Conservation (phyloP, 2,329 filamentous ascomycete species). For the Aspergillus novoparasiticus region DNA sequence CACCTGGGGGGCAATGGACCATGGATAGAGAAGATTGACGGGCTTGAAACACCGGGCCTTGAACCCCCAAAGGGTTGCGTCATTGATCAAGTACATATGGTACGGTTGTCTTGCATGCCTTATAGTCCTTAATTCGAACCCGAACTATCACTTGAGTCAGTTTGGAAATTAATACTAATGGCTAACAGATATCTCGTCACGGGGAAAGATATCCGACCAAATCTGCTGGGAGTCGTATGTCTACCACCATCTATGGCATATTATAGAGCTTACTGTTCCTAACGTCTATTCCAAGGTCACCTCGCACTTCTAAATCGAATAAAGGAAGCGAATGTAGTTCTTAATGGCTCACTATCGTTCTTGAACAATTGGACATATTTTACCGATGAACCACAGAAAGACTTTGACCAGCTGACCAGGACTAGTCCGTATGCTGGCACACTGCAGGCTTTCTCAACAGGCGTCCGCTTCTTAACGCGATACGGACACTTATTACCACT, state of each 20-base stretch:
- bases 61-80: constrained; percentile 51
- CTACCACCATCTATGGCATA: not conserved
- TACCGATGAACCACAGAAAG: constrained; percentile 44
- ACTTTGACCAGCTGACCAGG: constrained; percentile 58
- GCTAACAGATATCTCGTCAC: constrained; percentile 57
- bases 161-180: constrained; percentile 5
- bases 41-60: constrained; percentile 38
- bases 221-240: constrained; percentile 53
- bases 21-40: constrained; percentile 54
- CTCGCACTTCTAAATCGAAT: constrained; percentile 53
- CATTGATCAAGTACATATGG: constrained; percentile 63
- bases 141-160: not conserved
- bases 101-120: constrained; percentile 27
- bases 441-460: constrained; percentile 56
- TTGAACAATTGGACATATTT: constrained; percentile 60
- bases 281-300: constrained; percentile 41
- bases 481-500: constrained; percentile 52
- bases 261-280: not conserved
- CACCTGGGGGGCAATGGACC: constrained; percentile 59
- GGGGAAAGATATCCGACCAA: constrained; percentile 60
- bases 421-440: constrained; percentile 61
- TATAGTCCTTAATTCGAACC: not conserved
- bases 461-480: constrained; percentile 55
- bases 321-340: constrained; percentile 39
- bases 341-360: constrained; percentile 57